Conservation (phyloP, 805 yeast genomes). For the Saccharomycopsis amapae region DNA sequence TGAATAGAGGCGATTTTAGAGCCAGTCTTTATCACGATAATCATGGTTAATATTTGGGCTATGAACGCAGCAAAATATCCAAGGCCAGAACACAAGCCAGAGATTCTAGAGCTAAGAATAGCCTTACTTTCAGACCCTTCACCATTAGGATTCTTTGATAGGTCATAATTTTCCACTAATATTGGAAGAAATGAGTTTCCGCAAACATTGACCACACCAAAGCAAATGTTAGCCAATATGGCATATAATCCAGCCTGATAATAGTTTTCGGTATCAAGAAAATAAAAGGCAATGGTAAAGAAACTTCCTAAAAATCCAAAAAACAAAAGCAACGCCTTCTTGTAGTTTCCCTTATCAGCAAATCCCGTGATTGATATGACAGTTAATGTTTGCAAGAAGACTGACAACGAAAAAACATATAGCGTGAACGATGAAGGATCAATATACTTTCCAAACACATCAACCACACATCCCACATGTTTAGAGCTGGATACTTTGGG, state of each 20-base stretch:
- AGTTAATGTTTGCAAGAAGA: conserved; percentile 59
- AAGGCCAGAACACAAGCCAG: conserved; percentile 64
- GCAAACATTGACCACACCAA: conserved; percentile 74
- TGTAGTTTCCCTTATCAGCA: conserved; percentile 54
- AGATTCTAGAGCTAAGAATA: conserved; percentile 41
- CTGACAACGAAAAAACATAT: conserved; percentile 67
- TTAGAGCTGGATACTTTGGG: conserved; percentile 11
- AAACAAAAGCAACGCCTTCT: conserved; percentile 46
- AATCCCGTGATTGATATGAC: conserved; percentile 72
- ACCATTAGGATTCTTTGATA: too few species aligned
- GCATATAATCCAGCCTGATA: conserved; percentile 41
- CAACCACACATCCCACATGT: conserved; percentile 39
- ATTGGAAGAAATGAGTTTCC: conserved; percentile 69
- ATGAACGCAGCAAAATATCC: conserved; percentile 66
- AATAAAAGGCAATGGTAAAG: conserved; percentile 41
- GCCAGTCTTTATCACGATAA: conserved; percentile 37
- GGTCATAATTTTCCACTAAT: conserved; percentile 39
- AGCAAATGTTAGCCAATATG: conserved; percentile 57
- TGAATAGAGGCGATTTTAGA: conserved; percentile 40
- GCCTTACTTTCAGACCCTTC: conserved; percentile 26
- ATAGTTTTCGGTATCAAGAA: conserved; percentile 26
- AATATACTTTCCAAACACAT: conserved; percentile 39
- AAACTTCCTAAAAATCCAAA: conserved; percentile 57
- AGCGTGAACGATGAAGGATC: conserved; percentile 71
- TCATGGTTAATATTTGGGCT: conserved; percentile 56